phyloP scores from a whole-genome alignment of 306 rosid genomes.

The Malus orientalis region DNA sequence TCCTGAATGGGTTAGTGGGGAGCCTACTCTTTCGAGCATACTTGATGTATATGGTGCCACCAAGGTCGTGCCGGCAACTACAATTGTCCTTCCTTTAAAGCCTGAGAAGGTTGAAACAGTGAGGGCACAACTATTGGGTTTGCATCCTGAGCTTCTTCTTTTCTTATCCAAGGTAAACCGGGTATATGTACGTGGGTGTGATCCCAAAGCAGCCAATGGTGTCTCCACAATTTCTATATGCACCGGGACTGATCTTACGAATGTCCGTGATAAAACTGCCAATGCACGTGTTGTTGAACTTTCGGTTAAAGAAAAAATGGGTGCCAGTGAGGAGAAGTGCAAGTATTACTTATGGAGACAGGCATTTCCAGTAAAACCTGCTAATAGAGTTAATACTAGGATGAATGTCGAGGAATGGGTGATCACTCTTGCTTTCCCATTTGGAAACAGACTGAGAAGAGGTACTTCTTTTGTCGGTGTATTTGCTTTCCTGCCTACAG shows the following conservation, averaged over 20 bases:
- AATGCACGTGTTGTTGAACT: not conserved
- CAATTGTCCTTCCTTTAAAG: slow-evolving; percentile 11
- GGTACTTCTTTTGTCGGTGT: slow-evolving; percentile 4
- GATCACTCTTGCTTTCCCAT: slow-evolving; percentile 20
- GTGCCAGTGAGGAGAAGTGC: slow-evolving; percentile 1
- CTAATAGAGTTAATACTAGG: slow-evolving; percentile 4
- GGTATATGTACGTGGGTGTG: not conserved
- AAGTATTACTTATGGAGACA: slow-evolving; percentile 20
- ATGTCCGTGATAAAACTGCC: not conserved
- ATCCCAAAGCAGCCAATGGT: not conserved
- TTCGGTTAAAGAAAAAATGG: not conserved
- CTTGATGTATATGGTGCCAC: not conserved
- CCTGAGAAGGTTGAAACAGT: slow-evolving; percentile 17
- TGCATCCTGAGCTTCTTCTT: slow-evolving; percentile 15
- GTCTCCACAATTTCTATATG: not conserved
- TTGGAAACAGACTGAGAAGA: not conserved
- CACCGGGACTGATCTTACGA: not conserved
- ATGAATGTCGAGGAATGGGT: slow-evolving; percentile 4
- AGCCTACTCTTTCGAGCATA: not conserved
- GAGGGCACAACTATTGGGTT: not conserved
- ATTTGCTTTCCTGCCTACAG: slow-evolving; percentile 9
- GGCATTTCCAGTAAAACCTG: slow-evolving; percentile 10
- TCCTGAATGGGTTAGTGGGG: slow-evolving; percentile 13
- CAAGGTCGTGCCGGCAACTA: slow-evolving; percentile 4
- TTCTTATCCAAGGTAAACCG: slow-evolving; percentile 15